A percentile compares a stretch with the other conserved stretches of the same genome.
Conservation (phyloP, 75 land plant genomes). For the Pinus taeda region DNA sequence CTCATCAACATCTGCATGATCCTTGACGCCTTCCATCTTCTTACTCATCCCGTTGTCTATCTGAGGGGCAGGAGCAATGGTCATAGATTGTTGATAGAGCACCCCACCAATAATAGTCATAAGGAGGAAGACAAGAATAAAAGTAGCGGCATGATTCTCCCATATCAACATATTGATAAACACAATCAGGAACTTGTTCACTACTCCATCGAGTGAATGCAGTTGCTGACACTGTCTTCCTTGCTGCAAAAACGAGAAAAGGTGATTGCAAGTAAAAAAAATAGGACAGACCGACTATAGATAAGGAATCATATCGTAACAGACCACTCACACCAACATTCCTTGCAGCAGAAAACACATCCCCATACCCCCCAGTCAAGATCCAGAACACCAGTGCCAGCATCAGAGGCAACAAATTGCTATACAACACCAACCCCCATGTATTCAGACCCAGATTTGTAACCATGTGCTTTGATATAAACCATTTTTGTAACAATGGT, state of each 20-base stretch:
- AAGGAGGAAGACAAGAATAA: conserved; percentile 69
- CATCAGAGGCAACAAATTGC: conserved; percentile 77
- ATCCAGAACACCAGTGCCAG: conserved; percentile 82
- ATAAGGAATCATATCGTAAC: conserved; percentile 26
- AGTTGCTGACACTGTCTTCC: conserved; percentile 78
- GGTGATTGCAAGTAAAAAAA: conserved; percentile 66
- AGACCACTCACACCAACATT: conserved; percentile 15
- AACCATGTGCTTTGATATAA: conserved; percentile 91
- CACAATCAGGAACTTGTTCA: conserved; percentile 90
- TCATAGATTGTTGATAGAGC: conserved; percentile 85
- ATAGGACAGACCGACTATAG: conserved; percentile 72
- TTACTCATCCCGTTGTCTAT: conserved; percentile 17
- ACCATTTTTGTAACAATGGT: conserved; percentile 93
- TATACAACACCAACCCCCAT: conserved; percentile 93
- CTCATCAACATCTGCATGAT: conserved; percentile 11
- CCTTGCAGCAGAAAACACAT: conserved; percentile 37
- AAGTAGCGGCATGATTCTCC: conserved; percentile 77
- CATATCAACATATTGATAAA: conserved; percentile 84
- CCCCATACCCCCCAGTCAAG: conserved; percentile 69
- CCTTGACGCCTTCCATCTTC: conserved; percentile 12
- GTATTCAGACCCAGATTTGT: conserved; percentile 85
- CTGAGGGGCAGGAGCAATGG: conserved; percentile 18
- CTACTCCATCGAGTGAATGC: conserved; percentile 89
- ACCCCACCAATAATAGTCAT: conserved; percentile 77
- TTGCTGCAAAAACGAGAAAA: conserved; percentile 81